These are phyloP conservation scores for Pseudodiploospora longispora DNA, from an alignment of 2,329 filamentous ascomycete genomes.

Conservation along the genomic window DNA sequence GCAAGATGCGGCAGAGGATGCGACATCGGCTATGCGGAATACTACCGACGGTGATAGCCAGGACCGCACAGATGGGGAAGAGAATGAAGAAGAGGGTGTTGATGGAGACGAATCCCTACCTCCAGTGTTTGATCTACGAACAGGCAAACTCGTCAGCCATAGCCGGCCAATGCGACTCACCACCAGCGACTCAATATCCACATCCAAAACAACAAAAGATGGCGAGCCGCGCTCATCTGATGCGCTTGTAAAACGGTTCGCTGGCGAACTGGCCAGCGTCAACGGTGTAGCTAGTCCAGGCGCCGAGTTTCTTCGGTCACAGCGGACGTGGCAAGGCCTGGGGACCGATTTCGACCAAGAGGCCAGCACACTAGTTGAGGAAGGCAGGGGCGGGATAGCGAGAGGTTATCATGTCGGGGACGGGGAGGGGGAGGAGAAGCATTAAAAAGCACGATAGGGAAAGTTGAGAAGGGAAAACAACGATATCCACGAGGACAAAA, in stretches of 20 bases:
- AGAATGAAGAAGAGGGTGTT: conserved; percentile 35
- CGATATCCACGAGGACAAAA: no score
- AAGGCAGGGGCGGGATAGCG: conserved; percentile 81
- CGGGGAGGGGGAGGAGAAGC: conserved; percentile 26
- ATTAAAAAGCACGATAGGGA: conserved; percentile 12
- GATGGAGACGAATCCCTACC: conserved; percentile 66
- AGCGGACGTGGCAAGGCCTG: conserved; percentile 84
- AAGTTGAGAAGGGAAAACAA: no score
- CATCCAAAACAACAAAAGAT: conserved; percentile 10
- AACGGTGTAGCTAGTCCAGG: conserved; percentile 86
- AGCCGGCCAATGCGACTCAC: conserved; percentile 63
- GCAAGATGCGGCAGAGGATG: neutral
- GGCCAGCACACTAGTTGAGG: conserved; percentile 63
- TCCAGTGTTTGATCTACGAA: conserved; percentile 87
- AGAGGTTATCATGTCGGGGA: conserved; percentile 77
- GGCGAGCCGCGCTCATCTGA: conserved; percentile 7
- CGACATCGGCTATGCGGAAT: conserved; percentile 8
- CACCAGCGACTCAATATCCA: conserved; percentile 12
- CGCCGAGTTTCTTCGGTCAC: conserved; percentile 74
- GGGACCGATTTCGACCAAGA: conserved; percentile 72
- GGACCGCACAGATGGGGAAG: conserved; percentile 13
- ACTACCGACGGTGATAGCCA: conserved; percentile 8
- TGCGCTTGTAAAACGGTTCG: conserved; percentile 48
- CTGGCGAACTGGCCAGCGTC: conserved; percentile 67
- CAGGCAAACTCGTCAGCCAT: conserved; percentile 72